Base-by-base conservation (phyloP, 2,329 filamentous ascomycete genomes). In the Podosphaera aphanis region DNA sequence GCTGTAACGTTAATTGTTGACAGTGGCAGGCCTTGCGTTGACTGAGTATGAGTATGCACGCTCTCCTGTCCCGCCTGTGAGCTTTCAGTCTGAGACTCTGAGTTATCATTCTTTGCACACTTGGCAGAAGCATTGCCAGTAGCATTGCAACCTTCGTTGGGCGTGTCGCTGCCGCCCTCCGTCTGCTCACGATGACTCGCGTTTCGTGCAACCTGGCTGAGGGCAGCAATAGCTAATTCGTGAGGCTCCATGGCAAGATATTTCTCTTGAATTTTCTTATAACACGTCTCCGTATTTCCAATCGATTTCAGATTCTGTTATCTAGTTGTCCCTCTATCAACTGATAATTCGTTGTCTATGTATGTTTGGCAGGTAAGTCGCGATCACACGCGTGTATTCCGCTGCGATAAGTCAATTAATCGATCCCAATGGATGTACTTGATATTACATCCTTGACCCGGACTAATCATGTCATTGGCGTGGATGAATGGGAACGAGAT, bases 21-120 rank as follows among this genome's bases (percentile, higher is more conserved):
- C 25, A 29, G 11, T 11, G 25, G 25, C 25, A 6, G 5, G 25
- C 25, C 11, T 29, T 5, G 5, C 6, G 25, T 11, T 6, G 25
- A 29, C 11, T 29, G 25, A 29, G 25, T 29, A 29, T 29, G 25
- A 29, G 25, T 29, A 11, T 11, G 6, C 25, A 29, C 25, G 25
- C 11, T 29, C 25, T 11, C 25, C 11, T 29, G 25, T 6, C 25
- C 25, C 25, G 11, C 25, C 1, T 29, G 25, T 6, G 6, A 5
- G 25, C 25, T 73, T 65, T 5, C 72, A 74, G 55, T 62, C 13
- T 66, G 68, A 29, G 61, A 62, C 55, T 69, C 65, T 4, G 64
- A 67, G 48, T 64, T 62, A 56, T 62, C 29, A 16, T 19, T 21
- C n/a, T n/a, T 29, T 2, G 16, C 25, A 11, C 25, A 11, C 11